phyloP scores from a whole-genome alignment of 768 basidiomycete genomes.

The Hirschioporus abietinus region DNA sequence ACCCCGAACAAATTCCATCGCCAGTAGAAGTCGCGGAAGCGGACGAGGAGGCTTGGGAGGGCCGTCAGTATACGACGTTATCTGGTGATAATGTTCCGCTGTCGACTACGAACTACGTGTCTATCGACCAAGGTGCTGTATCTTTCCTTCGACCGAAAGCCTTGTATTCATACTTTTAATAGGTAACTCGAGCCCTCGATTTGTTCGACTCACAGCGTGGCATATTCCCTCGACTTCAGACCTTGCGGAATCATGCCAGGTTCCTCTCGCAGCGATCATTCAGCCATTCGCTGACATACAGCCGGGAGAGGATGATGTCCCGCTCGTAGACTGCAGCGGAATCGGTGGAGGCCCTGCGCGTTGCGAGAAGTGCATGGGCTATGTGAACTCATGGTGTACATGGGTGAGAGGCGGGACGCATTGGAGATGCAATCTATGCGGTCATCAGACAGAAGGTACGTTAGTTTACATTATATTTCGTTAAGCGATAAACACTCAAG shows the following conservation, averaged over 20 bases:
- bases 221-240: conserved; percentile 77
- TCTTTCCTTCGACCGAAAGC: too few species aligned
- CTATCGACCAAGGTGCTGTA: conserved; percentile 83
- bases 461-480: neutral
- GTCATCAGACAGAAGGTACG: conserved; percentile 79
- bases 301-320: conserved; percentile 72
- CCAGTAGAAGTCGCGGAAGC: conserved; percentile 72
- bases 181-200: conserved; percentile 91
- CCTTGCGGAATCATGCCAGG: conserved; percentile 72
- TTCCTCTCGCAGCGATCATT: conserved; percentile 80
- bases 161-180: neutral
- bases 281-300: conserved; percentile 89
- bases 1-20: conserved; percentile 88
- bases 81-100: conserved; percentile 66
- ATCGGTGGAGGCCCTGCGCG: conserved; percentile 77
- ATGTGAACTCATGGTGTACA: conserved; percentile 90
- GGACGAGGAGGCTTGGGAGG: conserved; percentile 77
- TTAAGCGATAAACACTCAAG: neutral
- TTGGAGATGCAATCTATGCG: conserved; percentile 93
- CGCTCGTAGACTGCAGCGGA: conserved; percentile 49
- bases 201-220: conserved; percentile 86
- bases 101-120: conserved; percentile 80
- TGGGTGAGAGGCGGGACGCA: conserved; percentile 78
- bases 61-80: conserved; percentile 60
- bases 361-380: conserved; percentile 80